These are phyloP conservation scores for Diaporthe longicolla DNA, from an alignment of 2,329 filamentous ascomycete genomes.

Conservation along the genomic window DNA sequence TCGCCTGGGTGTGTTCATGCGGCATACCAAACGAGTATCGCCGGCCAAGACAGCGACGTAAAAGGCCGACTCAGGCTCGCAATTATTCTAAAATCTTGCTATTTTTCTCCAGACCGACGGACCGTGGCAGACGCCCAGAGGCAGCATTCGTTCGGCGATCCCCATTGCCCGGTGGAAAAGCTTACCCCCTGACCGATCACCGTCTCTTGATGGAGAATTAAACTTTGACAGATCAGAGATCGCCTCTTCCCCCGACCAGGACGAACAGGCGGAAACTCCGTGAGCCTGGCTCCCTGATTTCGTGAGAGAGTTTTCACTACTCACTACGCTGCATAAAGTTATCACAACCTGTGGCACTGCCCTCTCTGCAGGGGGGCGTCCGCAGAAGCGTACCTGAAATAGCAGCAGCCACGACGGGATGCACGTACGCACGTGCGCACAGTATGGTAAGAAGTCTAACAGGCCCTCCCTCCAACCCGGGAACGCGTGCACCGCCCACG, in stretches of 20 bases:
- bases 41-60: background rate
- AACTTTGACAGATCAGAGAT: slow-evolving; percentile 26
- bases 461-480: background rate
- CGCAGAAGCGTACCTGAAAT: slow-evolving; percentile 21
- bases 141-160: background rate
- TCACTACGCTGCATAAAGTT: background rate
- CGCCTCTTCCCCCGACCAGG: background rate
- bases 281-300: background rate
- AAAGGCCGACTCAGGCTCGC: background rate
- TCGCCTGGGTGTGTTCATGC: slow-evolving; percentile 2
- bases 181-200: background rate
- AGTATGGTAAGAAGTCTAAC: background rate
- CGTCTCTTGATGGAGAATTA: background rate
- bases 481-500: slow-evolving; percentile 9
- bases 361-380: slow-evolving; percentile 10
- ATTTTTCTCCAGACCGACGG: background rate
- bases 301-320: background rate
- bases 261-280: slow-evolving; percentile 22
- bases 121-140: background rate
- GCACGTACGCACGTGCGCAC: background rate
- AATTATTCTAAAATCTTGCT: background rate
- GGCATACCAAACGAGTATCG: background rate
- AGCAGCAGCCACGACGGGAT: slow-evolving; percentile 2
- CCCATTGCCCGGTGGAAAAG: background rate
- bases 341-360: background rate